Percentiles rank a stretch among this genome's conserved stretches.
phyloP scores from a whole-genome alignment of 805 yeast species.

The Debaryomyces prosopidis region DNA sequence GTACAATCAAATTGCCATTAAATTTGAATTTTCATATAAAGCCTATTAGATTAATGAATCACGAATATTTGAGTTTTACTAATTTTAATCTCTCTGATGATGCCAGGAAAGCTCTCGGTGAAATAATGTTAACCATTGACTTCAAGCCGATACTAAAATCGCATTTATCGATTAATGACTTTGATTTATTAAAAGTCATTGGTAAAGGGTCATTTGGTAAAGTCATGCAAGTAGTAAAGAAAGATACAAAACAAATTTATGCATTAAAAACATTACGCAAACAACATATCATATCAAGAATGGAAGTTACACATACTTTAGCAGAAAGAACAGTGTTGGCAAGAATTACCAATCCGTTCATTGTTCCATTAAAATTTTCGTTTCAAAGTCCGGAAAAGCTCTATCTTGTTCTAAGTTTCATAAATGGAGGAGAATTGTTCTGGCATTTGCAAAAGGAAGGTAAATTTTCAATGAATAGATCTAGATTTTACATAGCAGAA shows the following conservation, averaged over 20 bases:
- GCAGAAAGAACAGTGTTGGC: constrained; percentile 97
- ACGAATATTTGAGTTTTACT: constrained; percentile 42
- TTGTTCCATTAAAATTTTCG: constrained; percentile 93
- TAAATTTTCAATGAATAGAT: constrained; percentile 80
- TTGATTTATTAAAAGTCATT: constrained; percentile 88
- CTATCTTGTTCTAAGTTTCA: constrained; percentile 86
- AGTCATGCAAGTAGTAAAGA: constrained; percentile 97
- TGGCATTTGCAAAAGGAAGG: constrained; percentile 93
- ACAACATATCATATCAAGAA: constrained; percentile 88
- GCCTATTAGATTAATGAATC: constrained; percentile 62
- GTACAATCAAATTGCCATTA: constrained; percentile 65
- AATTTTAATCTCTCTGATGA: constrained; percentile 45
- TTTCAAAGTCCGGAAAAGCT: constrained; percentile 97
- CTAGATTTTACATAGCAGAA: constrained; percentile 94
- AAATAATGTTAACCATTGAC: constrained; percentile 63
- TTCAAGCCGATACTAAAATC: constrained; percentile 65
- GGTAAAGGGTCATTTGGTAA: constrained; percentile 99
- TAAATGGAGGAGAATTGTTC: constrained; percentile 96
- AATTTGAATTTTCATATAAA: constrained; percentile 52
- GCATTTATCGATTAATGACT: constrained; percentile 83
- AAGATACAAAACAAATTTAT: constrained; percentile 91
- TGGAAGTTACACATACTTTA: constrained; percentile 93
- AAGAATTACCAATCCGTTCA: constrained; percentile 89
- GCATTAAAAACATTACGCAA: constrained; percentile 93
- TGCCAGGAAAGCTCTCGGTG: constrained; percentile 42